Percentiles rank a stretch among this genome's conserved stretches.
Evolutionary conservation across 2,329 filamentous ascomycete species (phyloP).

Genomic region (Basipetospora chlamydospora): DNA sequence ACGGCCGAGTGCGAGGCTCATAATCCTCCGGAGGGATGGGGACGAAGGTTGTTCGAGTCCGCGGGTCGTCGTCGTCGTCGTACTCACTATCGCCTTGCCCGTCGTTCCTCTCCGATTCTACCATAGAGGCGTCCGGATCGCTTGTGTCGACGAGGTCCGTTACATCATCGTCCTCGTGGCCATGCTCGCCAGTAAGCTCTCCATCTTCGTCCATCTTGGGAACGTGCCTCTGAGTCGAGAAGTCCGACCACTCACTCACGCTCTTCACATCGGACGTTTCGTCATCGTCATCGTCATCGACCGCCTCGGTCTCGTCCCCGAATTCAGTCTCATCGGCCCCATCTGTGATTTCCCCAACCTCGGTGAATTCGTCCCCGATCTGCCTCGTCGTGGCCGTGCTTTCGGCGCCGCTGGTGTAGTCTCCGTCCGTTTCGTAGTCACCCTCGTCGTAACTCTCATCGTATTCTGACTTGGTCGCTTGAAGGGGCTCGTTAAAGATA

Average conservation of each 20-base stretch:
- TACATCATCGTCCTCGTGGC: constrained; percentile 18
- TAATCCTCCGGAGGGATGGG: constrained; percentile 79
- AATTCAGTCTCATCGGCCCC: constrained; percentile 21
- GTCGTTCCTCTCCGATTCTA: constrained; percentile 11
- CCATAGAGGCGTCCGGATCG: constrained; percentile 15
- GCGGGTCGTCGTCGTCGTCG: constrained; percentile 22
- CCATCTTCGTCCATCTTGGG: constrained; percentile 26
- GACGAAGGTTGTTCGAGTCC: constrained; percentile 53
- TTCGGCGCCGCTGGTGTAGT: constrained; percentile 75
- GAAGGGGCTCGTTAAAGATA: constrained; percentile 74
- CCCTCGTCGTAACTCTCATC: constrained; percentile 36
- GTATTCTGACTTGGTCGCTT: constrained; percentile 12
- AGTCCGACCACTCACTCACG: constrained; percentile 79
- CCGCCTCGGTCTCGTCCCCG: constrained; percentile 30
- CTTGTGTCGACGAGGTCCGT: constrained; percentile 26
- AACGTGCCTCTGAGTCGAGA: constrained; percentile 58
- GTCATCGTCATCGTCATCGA: constrained; percentile 27
- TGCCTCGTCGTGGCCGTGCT: constrained; percentile 67
- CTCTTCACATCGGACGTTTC: constrained; percentile 46
- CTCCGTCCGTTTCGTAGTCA: constrained; percentile 53
- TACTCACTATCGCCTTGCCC: constrained; percentile 24
- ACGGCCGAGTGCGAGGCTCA: constrained; percentile 62
- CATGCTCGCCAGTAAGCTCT: constrained; percentile 14
- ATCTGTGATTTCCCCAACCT: constrained; percentile 4
- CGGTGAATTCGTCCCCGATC: constrained; percentile 27